Evolutionary conservation across 2,329 filamentous ascomycete genomes (phyloP), one percentile per base, ranked within the genome.

Genomic region (Elsinoe australis): DNA sequence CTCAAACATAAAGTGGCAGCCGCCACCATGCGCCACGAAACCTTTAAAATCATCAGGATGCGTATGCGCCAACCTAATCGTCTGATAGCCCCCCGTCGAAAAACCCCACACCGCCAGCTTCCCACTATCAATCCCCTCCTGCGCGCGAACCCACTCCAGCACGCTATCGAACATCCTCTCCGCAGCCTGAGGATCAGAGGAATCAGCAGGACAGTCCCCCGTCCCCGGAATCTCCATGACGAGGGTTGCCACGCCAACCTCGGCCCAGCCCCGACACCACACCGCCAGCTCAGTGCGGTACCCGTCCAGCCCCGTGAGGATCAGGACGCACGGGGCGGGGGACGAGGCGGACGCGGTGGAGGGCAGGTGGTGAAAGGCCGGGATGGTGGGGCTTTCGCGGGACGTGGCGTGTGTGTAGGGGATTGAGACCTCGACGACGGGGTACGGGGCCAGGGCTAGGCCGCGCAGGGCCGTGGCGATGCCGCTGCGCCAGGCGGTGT

Each of bases 321-420:
- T 74, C 28, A 79, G 61, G 2, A 80, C 65, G 10, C 72, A 63
- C 0, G 76, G 76, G 0, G 68, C 71, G 0, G 71, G 73, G 3
- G 66, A 65, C 2, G 63, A 56, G 0, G 61, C 59, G 0, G 62
- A 62, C 0, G 71, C 70, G 7, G 62, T 56, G 1, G 66, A 62
- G 0, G 83, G 82, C 0, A 80, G 57, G 5, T 83, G 76, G 52
- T 85, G 72, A 61, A 85, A 85, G 10, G 80, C 71, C 1, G 82
- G 80, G 47, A 87, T 80, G 0, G 59, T 49, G 1, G 66, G 59
- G 39, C 77, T 72, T 54, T 86, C 82, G 14, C 60, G 60, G 0
- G 67, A 66, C 9, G 67, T 55, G 28, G 67, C 67, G 53, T 76
- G 70, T 3, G 60, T 66, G 63, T 85, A 79, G 5, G 79, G 76